Percentiles rank a stretch among this genome's conserved stretches.
Conservation (phyloP, 352 stramenopile species). For the Thraustochytrium striatum region DNA sequence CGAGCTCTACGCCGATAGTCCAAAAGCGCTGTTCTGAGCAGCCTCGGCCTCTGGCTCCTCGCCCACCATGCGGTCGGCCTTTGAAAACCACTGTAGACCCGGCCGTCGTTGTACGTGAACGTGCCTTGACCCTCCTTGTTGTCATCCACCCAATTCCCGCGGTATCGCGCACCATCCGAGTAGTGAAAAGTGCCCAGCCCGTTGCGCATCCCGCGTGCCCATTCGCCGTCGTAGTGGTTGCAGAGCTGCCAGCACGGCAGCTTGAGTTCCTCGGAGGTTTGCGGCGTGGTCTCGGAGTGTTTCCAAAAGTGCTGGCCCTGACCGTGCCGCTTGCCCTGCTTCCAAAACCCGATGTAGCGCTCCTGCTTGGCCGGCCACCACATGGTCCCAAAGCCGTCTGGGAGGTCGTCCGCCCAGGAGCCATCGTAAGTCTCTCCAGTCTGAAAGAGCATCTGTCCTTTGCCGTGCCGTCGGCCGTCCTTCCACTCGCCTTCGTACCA, state of each 20-base stretch:
- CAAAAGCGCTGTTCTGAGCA: not conserved
- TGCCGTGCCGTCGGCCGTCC: conserved; percentile 66
- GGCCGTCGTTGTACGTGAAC: conserved; percentile 57
- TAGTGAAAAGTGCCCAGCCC: conserved; percentile 74
- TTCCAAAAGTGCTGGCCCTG: conserved; percentile 72
- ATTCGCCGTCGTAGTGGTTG: conserved; percentile 71
- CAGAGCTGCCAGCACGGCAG: too few relatives aligned
- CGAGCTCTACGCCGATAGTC: conserved; percentile 6
- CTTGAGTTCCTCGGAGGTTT: too few relatives aligned
- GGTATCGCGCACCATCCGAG: conserved; percentile 72
- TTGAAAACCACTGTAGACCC: conserved; percentile 51
- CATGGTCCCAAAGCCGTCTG: conserved; percentile 71
- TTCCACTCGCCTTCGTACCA: conserved; percentile 73
- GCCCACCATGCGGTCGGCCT: conserved; percentile 34
- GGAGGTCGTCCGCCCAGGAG: conserved; percentile 66
- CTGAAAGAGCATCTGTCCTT: conserved; percentile 67
- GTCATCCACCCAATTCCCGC: conserved; percentile 73
- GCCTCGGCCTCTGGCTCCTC: conserved; percentile 3
- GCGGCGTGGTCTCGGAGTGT: conserved; percentile 58
- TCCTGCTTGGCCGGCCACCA: conserved; percentile 60
- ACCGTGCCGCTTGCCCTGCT: conserved; percentile 67
- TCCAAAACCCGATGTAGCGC: conserved; percentile 69
- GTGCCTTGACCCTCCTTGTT: conserved; percentile 63
- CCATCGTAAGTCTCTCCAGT: conserved; percentile 62
- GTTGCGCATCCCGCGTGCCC: conserved; percentile 63